A percentile compares a stretch with the other conserved stretches of the same genome.
Evolutionary conservation across 768 basidiomycete genomes (phyloP).

Genomic region (Russula emetica): DNA sequence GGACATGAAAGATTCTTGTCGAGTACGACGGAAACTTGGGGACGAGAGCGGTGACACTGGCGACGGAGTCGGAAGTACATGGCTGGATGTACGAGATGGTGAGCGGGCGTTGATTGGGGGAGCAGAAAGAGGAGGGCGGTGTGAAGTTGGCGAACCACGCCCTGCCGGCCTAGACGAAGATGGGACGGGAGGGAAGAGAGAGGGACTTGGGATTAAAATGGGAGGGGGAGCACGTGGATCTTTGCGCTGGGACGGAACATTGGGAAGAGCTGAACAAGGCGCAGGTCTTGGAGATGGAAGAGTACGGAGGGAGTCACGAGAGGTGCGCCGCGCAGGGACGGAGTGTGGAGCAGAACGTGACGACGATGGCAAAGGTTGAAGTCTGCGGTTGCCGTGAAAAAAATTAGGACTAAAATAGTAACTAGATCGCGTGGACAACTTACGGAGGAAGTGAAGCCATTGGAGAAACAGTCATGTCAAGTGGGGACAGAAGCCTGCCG

Average conservation of each 20-base stretch:
- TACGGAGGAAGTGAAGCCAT: too few species aligned
- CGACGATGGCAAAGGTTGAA: conserved; percentile 15
- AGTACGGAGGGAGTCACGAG: conserved; percentile 43
- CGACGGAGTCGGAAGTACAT: background rate
- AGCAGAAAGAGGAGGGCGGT: conserved; percentile 11
- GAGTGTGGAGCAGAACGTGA: conserved; percentile 18
- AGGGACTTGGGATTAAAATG: conserved; percentile 20
- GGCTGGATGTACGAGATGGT: background rate
- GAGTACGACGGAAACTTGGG: conserved; percentile 31
- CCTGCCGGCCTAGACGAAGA: background rate
- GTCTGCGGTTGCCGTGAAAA: conserved; percentile 15
- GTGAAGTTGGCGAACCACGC: background rate
- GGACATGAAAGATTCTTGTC: conserved; percentile 23
- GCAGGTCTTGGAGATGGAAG: conserved; percentile 61
- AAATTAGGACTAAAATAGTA: background rate
- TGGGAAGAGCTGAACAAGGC: conserved; percentile 50
- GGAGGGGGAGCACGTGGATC: conserved; percentile 9
- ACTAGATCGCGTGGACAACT: background rate
- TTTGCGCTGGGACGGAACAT: conserved; percentile 34
- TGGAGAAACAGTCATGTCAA: too few species aligned
- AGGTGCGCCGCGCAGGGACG: conserved; percentile 34
- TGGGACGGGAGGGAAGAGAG: conserved; percentile 4
- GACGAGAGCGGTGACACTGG: conserved; percentile 18
- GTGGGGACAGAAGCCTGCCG: conserved; percentile 37
- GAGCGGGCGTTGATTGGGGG: background rate